Evolutionary conservation across 441 rosid genomes (phyloP).

Genomic region (Arabidopsis hybrid): DNA sequence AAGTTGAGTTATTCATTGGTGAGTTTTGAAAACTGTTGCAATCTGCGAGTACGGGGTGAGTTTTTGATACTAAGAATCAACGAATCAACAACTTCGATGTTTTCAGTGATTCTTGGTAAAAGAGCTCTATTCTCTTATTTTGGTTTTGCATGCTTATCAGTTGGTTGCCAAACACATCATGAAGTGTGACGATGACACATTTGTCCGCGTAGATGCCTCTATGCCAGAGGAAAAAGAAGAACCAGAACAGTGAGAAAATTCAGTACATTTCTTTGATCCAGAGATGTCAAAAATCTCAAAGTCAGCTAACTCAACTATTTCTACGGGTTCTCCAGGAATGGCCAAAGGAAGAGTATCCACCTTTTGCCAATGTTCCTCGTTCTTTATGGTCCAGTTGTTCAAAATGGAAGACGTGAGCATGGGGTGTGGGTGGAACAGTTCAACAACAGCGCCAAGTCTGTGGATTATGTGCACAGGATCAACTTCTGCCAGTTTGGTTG

Average conservation of each 20-base stretch:
- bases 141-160: constrained; percentile 51
- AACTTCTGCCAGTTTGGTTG: constrained; percentile 66
- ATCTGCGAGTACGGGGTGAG: constrained; percentile 82
- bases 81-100: not conserved
- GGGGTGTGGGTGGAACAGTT: constrained; percentile 73
- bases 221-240: constrained; percentile 54
- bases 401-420: constrained; percentile 82
- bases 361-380: constrained; percentile 84
- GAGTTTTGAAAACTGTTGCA: constrained; percentile 78
- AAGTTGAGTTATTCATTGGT: constrained; percentile 82
- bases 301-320: not conserved
- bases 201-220: constrained; percentile 72
- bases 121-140: not conserved
- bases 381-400: no score
- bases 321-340: constrained; percentile 51
- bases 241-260: not conserved
- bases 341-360: constrained; percentile 66
- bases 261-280: not conserved
- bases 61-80: not conserved
- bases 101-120: not conserved
- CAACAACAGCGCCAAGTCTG: constrained; percentile 50
- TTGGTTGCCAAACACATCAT: constrained; percentile 58
- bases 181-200: constrained; percentile 80
- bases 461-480: constrained; percentile 56
- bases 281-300: not conserved